A percentile compares a stretch with the other conserved stretches of the same genome.
These are phyloP conservation scores for Plantago ovata DNA, from an alignment of 257 asterid species.

Conservation along the genomic window DNA sequence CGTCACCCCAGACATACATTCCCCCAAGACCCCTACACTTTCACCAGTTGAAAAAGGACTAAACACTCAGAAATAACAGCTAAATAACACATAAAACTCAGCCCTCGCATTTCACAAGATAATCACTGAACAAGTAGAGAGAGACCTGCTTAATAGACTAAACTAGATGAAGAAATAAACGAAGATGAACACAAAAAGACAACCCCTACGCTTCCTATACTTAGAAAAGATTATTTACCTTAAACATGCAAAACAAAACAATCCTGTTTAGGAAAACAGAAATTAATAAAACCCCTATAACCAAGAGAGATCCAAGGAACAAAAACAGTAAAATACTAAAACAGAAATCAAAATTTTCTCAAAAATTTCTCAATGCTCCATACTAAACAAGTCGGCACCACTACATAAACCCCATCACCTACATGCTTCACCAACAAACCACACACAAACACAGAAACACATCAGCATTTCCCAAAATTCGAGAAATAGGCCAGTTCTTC, in stretches of 20 bases:
- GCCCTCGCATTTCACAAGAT: not conserved
- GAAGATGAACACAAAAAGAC: not conserved
- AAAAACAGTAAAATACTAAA: not conserved
- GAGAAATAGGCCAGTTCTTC: not conserved
- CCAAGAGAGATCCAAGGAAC: not conserved
- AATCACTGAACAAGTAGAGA: not conserved
- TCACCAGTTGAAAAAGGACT: not conserved
- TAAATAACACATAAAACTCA: not conserved
- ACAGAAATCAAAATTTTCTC: not conserved
- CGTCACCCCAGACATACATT: not conserved
- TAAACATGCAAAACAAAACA: not conserved
- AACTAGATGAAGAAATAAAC: no score
- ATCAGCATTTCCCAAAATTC: not conserved
- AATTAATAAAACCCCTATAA: not conserved
- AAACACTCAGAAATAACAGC: not conserved
- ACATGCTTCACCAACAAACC: not conserved
- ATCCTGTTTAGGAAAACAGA: not conserved
- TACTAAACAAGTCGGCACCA: not conserved
- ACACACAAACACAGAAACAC: not conserved
- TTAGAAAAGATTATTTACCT: not conserved
- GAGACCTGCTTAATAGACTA: not conserved
- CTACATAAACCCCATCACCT: not conserved
- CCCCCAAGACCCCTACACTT: not conserved
- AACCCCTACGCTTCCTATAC: no score
- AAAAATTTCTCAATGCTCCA: not conserved